These are phyloP conservation scores for Apiospora aurea DNA, from an alignment of 2,329 filamentous ascomycete species.

Conservation along the genomic window DNA sequence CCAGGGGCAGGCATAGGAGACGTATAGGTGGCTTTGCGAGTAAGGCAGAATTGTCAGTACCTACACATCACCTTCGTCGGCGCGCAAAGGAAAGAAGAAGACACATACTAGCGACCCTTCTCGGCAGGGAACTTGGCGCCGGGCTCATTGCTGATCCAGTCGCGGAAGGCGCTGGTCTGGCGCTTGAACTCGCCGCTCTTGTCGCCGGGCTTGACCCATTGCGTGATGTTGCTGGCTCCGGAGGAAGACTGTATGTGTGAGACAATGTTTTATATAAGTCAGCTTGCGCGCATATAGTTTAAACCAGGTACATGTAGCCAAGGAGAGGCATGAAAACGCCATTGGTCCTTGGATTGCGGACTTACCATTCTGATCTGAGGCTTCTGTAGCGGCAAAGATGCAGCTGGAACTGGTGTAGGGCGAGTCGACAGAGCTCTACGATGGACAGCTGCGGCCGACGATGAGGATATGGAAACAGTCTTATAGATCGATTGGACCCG, in stretches of 20 bases:
- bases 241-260: constrained; percentile 12
- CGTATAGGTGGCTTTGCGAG: constrained; percentile 74
- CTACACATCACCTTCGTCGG: too few species aligned
- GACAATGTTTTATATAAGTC: background rate
- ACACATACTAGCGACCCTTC: constrained; percentile 74
- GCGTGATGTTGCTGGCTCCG: constrained; percentile 67
- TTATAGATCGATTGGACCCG: constrained; percentile 26
- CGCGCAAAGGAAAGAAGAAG: too few species aligned
- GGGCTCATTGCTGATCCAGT: constrained; percentile 75
- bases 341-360: background rate
- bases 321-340: background rate
- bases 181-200: constrained; percentile 93
- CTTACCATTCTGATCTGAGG: constrained; percentile 38
- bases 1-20: constrained; percentile 95
- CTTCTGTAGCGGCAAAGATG: background rate
- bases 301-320: background rate
- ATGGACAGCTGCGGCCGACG: background rate
- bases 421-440: constrained; percentile 18
- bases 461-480: constrained; percentile 7
- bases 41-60: too few species aligned
- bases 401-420: background rate
- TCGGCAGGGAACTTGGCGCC: constrained; percentile 83
- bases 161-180: constrained; percentile 81
- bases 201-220: constrained; percentile 82
- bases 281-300: background rate